Evolutionary conservation across 1,139 yeast species (phyloP), one percentile per base, ranked within the genome.

Genomic region (Candida sanyaensis): DNA sequence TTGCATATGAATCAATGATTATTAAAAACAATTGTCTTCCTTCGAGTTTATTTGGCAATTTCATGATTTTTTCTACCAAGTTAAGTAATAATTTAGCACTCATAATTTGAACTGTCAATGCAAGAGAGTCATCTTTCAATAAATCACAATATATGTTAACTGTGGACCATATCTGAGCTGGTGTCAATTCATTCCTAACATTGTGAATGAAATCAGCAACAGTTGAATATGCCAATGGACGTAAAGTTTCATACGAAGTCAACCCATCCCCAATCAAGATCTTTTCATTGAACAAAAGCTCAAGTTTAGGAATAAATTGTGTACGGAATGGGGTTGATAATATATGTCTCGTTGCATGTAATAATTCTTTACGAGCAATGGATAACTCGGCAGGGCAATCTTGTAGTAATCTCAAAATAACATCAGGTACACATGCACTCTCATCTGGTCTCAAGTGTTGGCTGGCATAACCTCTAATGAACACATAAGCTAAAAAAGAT

Each of bases 301-400:
- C 96, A 45, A 93, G 82, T 59, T 92, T 90, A 2, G 97, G 91
- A 42, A 93, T 76, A 62, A 95, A 95, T 39, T 89, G 79, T 2
- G 83, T 73, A 54, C 96, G 80, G 63, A 89, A 89, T 26, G 92
- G 91, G 0, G 98, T 92, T 5, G 96, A 88, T 46, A 95, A 71
- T 24, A 95, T 90, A 61, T 95, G 99, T 60, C 99, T 79, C 5
- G 97, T 90, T 0, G 98, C 97, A 55, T 93, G 98, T 37, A 95
- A 73, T 42, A 95, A 71, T 66, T 95, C 99, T 62, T 93, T 91
- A 59, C 99, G 76, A 0, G 97, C 96, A 5, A 92, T 86, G 2
- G 96, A 88, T 43, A 91, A 73, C 64, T 93, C 98, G n/a, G 96
- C 86, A 4, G 99, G 99, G 63, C 98, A 93, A 64, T 95, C 99